These are phyloP conservation scores for Wakefieldia striispora DNA, from an alignment of 768 basidiomycete genomes.

Conservation along the genomic window DNA sequence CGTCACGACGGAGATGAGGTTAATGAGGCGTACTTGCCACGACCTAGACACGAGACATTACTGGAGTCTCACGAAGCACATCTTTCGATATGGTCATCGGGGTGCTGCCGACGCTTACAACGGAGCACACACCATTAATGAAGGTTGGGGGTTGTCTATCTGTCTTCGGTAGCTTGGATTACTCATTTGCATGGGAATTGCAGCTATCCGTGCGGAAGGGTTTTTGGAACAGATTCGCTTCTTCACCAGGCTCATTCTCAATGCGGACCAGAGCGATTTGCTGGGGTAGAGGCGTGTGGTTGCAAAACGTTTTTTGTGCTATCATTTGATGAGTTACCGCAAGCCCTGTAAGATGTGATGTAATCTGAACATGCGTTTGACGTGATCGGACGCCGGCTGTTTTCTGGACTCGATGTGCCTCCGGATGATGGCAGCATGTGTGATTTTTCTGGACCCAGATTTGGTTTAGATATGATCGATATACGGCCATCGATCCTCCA, in stretches of 20 bases:
- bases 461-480: slow-evolving; percentile 11
- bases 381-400: slow-evolving; percentile 12
- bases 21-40: slow-evolving; percentile 11
- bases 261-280: slow-evolving; percentile 29
- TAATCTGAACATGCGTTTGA: too few relatives aligned
- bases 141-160: slow-evolving; percentile 16
- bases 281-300: slow-evolving; percentile 1
- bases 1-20: slow-evolving; percentile 19
- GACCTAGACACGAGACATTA: slow-evolving; percentile 42
- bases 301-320: too few relatives aligned
- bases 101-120: slow-evolving; percentile 33
- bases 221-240: slow-evolving; percentile 33
- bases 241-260: slow-evolving; percentile 32
- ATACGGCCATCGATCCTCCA: slow-evolving; percentile 11
- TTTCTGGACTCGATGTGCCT: slow-evolving; percentile 27
- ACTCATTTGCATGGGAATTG: slow-evolving; percentile 7
- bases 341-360: too few relatives aligned
- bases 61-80: slow-evolving; percentile 45
- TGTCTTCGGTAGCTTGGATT: background rate
- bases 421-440: background rate
- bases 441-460: background rate
- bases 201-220: slow-evolving; percentile 29
- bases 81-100: slow-evolving; percentile 46
- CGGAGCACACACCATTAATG: slow-evolving; percentile 30
- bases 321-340: too few relatives aligned